These are phyloP conservation scores for Botrytis paeoniae DNA, from an alignment of 2,329 filamentous ascomycete genomes.

Conservation along the genomic window DNA sequence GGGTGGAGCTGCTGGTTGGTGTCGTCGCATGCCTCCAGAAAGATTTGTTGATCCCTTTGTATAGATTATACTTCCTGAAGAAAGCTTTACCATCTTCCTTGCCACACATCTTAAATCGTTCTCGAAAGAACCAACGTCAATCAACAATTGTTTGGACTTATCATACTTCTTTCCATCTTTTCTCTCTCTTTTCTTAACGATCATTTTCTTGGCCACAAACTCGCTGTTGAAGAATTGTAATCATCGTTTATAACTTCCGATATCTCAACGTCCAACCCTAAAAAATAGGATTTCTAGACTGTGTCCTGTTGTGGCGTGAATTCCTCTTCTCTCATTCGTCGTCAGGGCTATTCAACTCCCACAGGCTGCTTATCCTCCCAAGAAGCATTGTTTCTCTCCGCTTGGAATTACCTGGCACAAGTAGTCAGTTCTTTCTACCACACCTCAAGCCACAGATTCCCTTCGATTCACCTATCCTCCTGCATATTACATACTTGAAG, in stretches of 20 bases:
- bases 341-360: slow-evolving; percentile 29
- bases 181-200: background rate
- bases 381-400: slow-evolving; percentile 28
- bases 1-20: slow-evolving; percentile 33
- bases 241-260: slow-evolving; percentile 20
- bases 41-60: slow-evolving; percentile 28
- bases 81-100: slow-evolving; percentile 26
- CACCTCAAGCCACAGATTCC: slow-evolving; percentile 32
- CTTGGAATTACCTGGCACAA: slow-evolving; percentile 31
- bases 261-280: slow-evolving; percentile 21
- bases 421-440: slow-evolving; percentile 25
- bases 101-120: slow-evolving; percentile 23
- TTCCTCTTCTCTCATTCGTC: slow-evolving; percentile 31
- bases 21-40: slow-evolving; percentile 31
- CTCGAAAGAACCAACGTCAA: background rate
- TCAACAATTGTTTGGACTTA: slow-evolving; percentile 2
- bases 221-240: slow-evolving; percentile 16
- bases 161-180: slow-evolving; percentile 5
- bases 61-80: slow-evolving; percentile 29
- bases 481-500: slow-evolving; percentile 24
- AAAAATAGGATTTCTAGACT: slow-evolving; percentile 22
- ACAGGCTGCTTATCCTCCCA: slow-evolving; percentile 31
- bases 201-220: slow-evolving; percentile 6
- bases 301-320: slow-evolving; percentile 33
- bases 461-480: slow-evolving; percentile 26